Base-by-base conservation (phyloP, 179 eudicot genomes). In the Carnegiea gigantea region DNA sequence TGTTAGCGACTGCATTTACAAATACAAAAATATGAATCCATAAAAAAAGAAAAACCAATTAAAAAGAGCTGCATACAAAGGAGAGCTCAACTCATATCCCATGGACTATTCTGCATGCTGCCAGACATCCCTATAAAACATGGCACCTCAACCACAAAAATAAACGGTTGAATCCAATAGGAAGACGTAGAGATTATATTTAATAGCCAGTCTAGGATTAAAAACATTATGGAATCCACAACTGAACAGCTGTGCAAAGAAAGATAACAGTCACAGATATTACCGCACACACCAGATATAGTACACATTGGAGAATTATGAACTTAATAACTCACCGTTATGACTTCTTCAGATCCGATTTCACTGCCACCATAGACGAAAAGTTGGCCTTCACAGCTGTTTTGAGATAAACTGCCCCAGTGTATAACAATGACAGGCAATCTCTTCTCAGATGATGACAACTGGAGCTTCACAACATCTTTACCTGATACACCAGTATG, bases 341-440 rank as follows among this genome's bases (percentile, higher is more conserved):
- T 79, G 83, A 92, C 98, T 93, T 95, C 98, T 81, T 93, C 98
- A 80, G 98, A 90, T 84, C 98, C 98, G 71, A 93, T 90, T 81
- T 91, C 95, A 84, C 89, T 92, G 84, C 98, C 98, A 59, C 98
- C 98, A 79, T 95, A 95, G 51, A 88, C 90, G 85, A 91, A 93
- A 79, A 95, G 93, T 84, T 92, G 90, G 74, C 98, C 97, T 40
- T 86, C 88, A 62, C 80, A 48, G 85, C 85, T 89, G 84, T 79
- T 87, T 78, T 85, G 84, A 78, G 92, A 86, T 59, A 83, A 43
- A 73, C 71, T 92, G 75, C 82, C 85, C 96, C 98, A 95, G 77
- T 87, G 92, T 24, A 95, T 80, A 80, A 90, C 89, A 87, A 95
- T 93, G 79, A 95, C 95, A 53, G 98, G 98, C 67, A 95, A 91